Evolutionary conservation across 2,329 filamentous ascomycete species (phyloP).

Genomic region (Nemania serpens): DNA sequence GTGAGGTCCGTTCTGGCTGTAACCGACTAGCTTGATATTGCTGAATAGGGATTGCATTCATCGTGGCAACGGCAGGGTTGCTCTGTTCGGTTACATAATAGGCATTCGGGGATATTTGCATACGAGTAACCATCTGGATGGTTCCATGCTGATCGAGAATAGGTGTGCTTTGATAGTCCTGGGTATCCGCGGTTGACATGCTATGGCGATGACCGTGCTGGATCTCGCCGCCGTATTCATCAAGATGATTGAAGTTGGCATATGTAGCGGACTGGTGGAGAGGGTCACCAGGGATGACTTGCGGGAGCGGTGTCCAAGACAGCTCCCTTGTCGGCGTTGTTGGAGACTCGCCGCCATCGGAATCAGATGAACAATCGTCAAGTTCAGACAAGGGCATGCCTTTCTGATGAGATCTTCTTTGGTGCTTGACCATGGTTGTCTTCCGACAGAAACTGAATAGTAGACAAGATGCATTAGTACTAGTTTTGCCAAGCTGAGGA

Average conservation of each 20-base stretch:
- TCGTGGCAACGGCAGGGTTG: slow-evolving; percentile 65
- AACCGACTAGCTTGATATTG: slow-evolving; percentile 58
- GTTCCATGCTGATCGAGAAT: slow-evolving; percentile 51
- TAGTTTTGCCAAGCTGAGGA: slow-evolving; percentile 24
- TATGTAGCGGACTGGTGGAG: slow-evolving; percentile 61
- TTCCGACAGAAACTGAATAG: slow-evolving; percentile 68
- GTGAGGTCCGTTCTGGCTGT: slow-evolving; percentile 50
- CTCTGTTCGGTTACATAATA: slow-evolving; percentile 66
- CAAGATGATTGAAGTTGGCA: slow-evolving; percentile 57
- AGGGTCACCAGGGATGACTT: slow-evolving; percentile 44
- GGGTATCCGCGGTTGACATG: slow-evolving; percentile 49
- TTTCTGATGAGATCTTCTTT: slow-evolving; percentile 64
- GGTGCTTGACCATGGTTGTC: slow-evolving; percentile 72
- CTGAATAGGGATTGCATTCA: slow-evolving; percentile 59
- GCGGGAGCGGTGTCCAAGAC: slow-evolving; percentile 54
- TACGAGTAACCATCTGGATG: slow-evolving; percentile 55
- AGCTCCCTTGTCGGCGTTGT: slow-evolving; percentile 59
- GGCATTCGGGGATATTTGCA: slow-evolving; percentile 51
- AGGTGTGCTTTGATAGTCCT: slow-evolving; percentile 50
- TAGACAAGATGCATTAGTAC: slow-evolving; percentile 11
- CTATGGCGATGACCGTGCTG: slow-evolving; percentile 54
- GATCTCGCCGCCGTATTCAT: slow-evolving; percentile 50
- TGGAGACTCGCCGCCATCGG: slow-evolving; percentile 63
- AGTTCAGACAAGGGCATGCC: slow-evolving; percentile 60
- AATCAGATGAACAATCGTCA: slow-evolving; percentile 61